phyloP scores from a whole-genome alignment of 805 yeast species.

The Lipomyces mesembrius region DNA sequence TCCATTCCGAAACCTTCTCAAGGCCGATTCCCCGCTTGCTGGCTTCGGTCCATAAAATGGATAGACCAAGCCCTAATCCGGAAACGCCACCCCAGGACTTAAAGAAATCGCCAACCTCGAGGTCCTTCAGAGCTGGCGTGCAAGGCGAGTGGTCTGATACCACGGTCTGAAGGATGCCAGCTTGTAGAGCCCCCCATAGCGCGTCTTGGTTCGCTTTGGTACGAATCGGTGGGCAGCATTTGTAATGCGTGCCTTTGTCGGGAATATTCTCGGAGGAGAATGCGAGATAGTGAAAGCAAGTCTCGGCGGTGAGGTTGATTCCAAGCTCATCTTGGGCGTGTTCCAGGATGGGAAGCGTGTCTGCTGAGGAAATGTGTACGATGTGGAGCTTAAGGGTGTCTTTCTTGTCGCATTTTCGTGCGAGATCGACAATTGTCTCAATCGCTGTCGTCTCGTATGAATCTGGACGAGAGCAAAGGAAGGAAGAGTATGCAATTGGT shows the following conservation, averaged over 20 bases:
- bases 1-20: conserved; percentile 75
- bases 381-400: conserved; percentile 62
- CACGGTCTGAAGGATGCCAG: conserved; percentile 73
- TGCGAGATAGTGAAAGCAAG: conserved; percentile 90
- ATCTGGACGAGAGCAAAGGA: conserved; percentile 86
- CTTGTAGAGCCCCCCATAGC: conserved; percentile 77
- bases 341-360: conserved; percentile 74
- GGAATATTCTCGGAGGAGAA: conserved; percentile 78
- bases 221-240: conserved; percentile 95
- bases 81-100: conserved; percentile 97
- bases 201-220: conserved; percentile 68
- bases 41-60: conserved; percentile 77
- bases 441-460: conserved; percentile 85
- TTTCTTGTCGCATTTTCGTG: conserved; percentile 50
- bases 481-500: conserved; percentile 60
- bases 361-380: conserved; percentile 86
- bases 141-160: conserved; percentile 97
- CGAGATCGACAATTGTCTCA: conserved; percentile 66
- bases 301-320: conserved; percentile 71
- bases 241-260: conserved; percentile 77
- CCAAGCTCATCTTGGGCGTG: conserved; percentile 58
- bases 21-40: conserved; percentile 55
- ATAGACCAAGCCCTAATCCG: conserved; percentile 88
- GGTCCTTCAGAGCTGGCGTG: conserved; percentile 84
- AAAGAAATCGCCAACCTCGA: conserved; percentile 83